Base-by-base conservation (phyloP, 2,329 filamentous ascomycete genomes). In the Aspergillus pseudoviridinutans region DNA sequence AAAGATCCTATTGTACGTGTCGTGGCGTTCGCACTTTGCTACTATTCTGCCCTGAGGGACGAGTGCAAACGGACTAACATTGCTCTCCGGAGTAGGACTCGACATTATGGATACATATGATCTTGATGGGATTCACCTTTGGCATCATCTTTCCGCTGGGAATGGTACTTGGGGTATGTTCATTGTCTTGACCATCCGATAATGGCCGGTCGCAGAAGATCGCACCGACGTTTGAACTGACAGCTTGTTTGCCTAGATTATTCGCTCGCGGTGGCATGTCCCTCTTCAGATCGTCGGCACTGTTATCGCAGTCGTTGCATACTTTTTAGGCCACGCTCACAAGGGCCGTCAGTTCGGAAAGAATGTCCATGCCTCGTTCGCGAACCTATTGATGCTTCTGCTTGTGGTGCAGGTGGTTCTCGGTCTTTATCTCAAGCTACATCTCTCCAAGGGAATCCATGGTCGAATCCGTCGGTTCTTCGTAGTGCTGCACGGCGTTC, bases 261-360 rank as follows among this genome's bases (percentile, higher is more conserved):
- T 89, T 63, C 91, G 91, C 61, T 96, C 88, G 59, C 86, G 90
- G 76, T 97, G 91, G 91, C 94, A 99, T 78, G 93, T 97, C 53
- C 93, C 94, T 6, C 79, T 91, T 3, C 94, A 99, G 74, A 82
- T 88, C 28, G 69, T 89, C 54, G 91, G 88, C 62, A 88, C 90
- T 25, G 76, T 85, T 27, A 81, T 97, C 62, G 90, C 91, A 2
- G 81, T 96, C 24, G 73, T 92, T 55, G 93, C 91, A 64, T 97
- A 94, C 79, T 91, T 94, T 74, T 84, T 99, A 54, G 94, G 94
- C 51, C 94, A 99, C 72, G 82, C 86, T 63, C 94, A 99, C 75
- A 88, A 90, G 66, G 94, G 94, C 56, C 87, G 94, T 64, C 87
- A 95, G 70, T 99, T 97, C 73, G 80, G 85, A 28, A 81, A 79